Base-by-base conservation (phyloP, 2,329 filamentous ascomycete genomes). In the Xylaria sp. region DNA sequence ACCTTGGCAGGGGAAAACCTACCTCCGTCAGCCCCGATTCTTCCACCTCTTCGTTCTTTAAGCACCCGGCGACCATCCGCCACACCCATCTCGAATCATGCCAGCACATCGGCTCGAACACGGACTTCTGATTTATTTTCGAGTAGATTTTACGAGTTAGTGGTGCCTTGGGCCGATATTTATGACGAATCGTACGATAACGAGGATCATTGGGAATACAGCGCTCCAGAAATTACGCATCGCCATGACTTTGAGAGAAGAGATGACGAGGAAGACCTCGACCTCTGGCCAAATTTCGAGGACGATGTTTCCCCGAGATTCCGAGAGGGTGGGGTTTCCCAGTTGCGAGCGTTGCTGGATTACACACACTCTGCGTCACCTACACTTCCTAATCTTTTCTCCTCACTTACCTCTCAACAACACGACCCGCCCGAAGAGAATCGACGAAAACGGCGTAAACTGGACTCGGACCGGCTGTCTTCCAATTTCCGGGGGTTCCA, bases 391-490 rank as follows among this genome's bases (percentile, higher is more conserved):
- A 74, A 78, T 6, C 68, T 76, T 23, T 76, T 78, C 54, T 72
- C 75, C 20, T 75, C 76, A 12, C 72, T 73, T 18, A 71, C 73
- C 25, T 67, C 74, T 32, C 74, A 72, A 52, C 63, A 70, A 23
- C 73, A 76, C 39, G 77, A 78, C 59, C 65, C 73, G 10, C 68
- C 57, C 3, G 77, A 79, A 56, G 78, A 79, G 18, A 76, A 72
- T 73, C 86, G 89, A 65, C 84, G 87, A 66, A 94, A 94, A 79
- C 88, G 92, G 55, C 87, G 91, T 71, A 94, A 92, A 78, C 80
- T 94, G 46, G 91, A 93, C 74, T 84, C 87, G 1, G 90, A 92
- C 70, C 85, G 85, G 56, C 80, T 84, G 15, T 80, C 84, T 32
- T 80, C 84, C 7, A 78, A 79, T 48, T 86, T 84, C 73, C 83